Conservation (phyloP, 805 yeast species). For the Spathaspora hagerdaliae region DNA sequence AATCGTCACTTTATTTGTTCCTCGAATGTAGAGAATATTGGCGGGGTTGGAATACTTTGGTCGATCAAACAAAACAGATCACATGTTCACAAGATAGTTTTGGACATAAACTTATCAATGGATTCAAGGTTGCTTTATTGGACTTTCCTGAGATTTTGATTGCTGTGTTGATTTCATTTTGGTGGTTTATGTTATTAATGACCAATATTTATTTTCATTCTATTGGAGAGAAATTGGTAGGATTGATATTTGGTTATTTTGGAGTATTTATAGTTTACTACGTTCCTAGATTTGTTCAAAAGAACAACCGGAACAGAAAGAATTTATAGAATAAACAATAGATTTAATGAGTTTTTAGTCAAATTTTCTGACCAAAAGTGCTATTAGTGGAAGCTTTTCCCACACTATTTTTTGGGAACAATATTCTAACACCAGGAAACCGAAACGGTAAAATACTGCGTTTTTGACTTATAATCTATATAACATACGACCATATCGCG, state of each 20-base stretch:
- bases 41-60: slow-evolving; percentile 20
- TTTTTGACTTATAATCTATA: too few species aligned
- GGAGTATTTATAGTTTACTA: slow-evolving; percentile 47
- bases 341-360: too few species aligned
- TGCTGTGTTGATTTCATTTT: slow-evolving; percentile 36
- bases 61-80: not conserved
- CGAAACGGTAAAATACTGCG: too few species aligned
- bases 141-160: slow-evolving; percentile 25
- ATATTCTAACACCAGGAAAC: too few species aligned
- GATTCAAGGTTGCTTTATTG: not conserved
- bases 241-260: slow-evolving; percentile 58
- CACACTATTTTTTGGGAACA: too few species aligned
- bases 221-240: slow-evolving; percentile 66
- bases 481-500: too few species aligned
- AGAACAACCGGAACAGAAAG: too few species aligned
- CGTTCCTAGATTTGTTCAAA: slow-evolving; percentile 21
- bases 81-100: not conserved
- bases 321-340: too few species aligned
- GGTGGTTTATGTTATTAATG: slow-evolving; percentile 86
- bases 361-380: too few species aligned
- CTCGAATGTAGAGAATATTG: slow-evolving; percentile 52
- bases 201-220: slow-evolving; percentile 87
- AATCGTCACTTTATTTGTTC: slow-evolving; percentile 60
- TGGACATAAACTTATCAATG: not conserved
- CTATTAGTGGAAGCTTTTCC: too few species aligned